Percentiles rank a stretch among this genome's conserved stretches.
Evolutionary conservation across 1,284 basidiomycete species (phyloP).

Genomic region (Fomitopsis palustris): DNA sequence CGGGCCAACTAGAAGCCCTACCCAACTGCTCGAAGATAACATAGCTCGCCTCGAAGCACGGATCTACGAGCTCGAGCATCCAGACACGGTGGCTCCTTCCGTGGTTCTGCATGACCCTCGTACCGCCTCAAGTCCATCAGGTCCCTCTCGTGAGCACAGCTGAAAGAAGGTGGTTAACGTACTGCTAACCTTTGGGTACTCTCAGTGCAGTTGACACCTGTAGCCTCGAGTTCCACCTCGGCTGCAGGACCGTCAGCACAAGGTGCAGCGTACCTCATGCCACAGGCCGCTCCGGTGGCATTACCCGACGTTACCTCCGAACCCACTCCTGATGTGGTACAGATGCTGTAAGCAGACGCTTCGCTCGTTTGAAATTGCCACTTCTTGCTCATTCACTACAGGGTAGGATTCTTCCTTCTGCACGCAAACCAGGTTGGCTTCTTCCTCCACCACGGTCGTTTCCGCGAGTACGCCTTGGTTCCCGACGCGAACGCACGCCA

Average conservation of each 20-base stretch:
- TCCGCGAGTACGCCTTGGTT: slow-evolving; percentile 15
- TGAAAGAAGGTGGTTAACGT: not conserved
- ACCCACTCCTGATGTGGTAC: slow-evolving; percentile 16
- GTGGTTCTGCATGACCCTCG: slow-evolving; percentile 14
- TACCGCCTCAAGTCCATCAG: not conserved
- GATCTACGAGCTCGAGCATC: slow-evolving; percentile 25
- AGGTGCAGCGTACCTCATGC: not conserved
- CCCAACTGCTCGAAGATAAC: slow-evolving; percentile 29
- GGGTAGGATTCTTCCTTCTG: slow-evolving; percentile 32
- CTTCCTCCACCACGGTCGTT: slow-evolving; percentile 26
- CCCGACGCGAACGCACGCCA: slow-evolving; percentile 12
- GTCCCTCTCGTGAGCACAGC: slow-evolving; percentile 4
- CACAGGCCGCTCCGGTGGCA: slow-evolving; percentile 4
- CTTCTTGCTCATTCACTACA: slow-evolving; percentile 14
- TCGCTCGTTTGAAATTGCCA: not conserved
- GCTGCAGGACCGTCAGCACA: not conserved
- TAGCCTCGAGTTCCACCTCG: not conserved
- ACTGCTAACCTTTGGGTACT: slow-evolving; percentile 1
- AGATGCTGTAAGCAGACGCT: slow-evolving; percentile 16
- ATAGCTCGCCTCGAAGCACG: slow-evolving; percentile 26
- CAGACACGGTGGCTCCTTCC: slow-evolving; percentile 16
- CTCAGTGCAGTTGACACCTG: not conserved
- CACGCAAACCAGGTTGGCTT: slow-evolving; percentile 34
- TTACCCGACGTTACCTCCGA: slow-evolving; percentile 14
- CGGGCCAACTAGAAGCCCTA: slow-evolving; percentile 26